phyloP scores from a whole-genome alignment of 139 green algal species.

The Nannochloris sp. region DNA sequence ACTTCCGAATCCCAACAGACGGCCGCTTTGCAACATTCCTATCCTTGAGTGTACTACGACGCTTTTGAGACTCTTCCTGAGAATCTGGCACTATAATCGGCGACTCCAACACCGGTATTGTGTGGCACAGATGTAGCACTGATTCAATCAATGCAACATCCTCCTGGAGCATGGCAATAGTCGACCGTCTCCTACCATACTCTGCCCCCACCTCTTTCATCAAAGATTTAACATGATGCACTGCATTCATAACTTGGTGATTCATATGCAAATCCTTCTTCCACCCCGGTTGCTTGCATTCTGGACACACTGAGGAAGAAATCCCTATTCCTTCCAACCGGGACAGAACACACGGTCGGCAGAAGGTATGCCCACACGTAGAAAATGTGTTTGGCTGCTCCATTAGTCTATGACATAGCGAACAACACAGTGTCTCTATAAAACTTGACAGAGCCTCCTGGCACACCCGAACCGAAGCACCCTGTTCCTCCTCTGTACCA shows the following conservation, averaged over 20 bases:
- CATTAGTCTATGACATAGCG: constrained; percentile 30
- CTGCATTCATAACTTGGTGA: constrained; percentile 8
- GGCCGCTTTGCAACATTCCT: background rate
- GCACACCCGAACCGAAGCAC: too few species aligned
- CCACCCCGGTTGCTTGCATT: constrained; percentile 44
- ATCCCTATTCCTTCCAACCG: constrained; percentile 54
- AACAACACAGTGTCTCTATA: background rate
- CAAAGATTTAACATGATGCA: constrained; percentile 4
- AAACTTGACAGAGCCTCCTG: too few species aligned
- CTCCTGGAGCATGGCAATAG: background rate
- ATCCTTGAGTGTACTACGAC: background rate
- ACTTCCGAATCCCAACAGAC: background rate
- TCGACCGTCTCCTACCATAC: background rate
- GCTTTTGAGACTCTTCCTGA: background rate
- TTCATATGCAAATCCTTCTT: constrained; percentile 49
- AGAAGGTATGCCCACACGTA: constrained; percentile 48
- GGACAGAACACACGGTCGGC: constrained; percentile 35
- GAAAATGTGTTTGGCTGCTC: constrained; percentile 31
- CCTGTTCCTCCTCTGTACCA: too few species aligned
- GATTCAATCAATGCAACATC: constrained; percentile 20
- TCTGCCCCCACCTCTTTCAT: background rate
- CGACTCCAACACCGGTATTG: constrained; percentile 4
- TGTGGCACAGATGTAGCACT: constrained; percentile 18
- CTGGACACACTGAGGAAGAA: constrained; percentile 44
- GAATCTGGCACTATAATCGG: background rate